These are phyloP conservation scores for Aquilaria malaccensis DNA, from an alignment of 345 rosid species.

Conservation along the genomic window DNA sequence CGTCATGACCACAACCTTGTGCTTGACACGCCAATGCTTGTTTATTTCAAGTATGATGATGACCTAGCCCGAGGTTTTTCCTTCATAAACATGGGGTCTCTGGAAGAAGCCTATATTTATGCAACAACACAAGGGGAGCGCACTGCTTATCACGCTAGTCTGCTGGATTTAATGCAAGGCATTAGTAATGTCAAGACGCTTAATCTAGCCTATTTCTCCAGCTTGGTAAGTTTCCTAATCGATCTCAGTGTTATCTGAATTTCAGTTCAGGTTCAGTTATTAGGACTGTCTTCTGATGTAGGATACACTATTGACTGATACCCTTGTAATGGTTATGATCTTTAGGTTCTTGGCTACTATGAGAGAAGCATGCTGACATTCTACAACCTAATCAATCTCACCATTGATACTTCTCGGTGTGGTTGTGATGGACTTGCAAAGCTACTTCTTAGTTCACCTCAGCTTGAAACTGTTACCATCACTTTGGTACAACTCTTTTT, in stretches of 20 bases:
- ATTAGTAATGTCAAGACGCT: background rate
- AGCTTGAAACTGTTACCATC: no score
- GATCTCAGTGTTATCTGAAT: background rate
- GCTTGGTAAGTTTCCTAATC: background rate
- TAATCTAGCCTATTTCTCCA: background rate
- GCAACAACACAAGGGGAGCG: background rate
- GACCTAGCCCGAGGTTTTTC: background rate
- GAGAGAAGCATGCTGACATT: background rate
- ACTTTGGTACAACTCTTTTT: no score
- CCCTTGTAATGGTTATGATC: background rate
- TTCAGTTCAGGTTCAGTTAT: background rate
- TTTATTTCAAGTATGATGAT: background rate
- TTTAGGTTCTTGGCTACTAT: background rate
- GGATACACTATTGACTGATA: background rate
- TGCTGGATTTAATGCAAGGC: background rate
- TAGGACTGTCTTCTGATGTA: background rate
- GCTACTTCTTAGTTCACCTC: no score
- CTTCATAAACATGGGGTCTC: background rate
- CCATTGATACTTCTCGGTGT: no score
- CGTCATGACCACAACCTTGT: background rate
- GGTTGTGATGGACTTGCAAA: no score
- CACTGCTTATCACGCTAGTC: no score
- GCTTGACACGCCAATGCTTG: slow-evolving; percentile 4
- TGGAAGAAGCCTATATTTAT: background rate
- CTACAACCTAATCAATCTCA: no score